Base-by-base conservation (phyloP, 176 grass and related monocot species). In the Zoysia japonica region DNA sequence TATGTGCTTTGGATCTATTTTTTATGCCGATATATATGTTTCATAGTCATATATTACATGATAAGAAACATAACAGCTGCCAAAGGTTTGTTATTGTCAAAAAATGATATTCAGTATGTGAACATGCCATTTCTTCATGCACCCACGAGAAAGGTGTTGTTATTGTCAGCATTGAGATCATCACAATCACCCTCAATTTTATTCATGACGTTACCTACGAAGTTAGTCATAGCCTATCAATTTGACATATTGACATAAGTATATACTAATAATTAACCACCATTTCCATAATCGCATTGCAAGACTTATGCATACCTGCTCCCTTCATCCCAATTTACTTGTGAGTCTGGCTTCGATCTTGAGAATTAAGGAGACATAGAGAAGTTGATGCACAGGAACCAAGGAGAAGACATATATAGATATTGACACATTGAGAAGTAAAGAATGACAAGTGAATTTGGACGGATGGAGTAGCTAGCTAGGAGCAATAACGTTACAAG, bases 171-270 rank as follows among this genome's bases (percentile, higher is more conserved):
- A 41, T 57, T 41, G 41, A 67, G 28, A 55, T 39, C 47, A 47
- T 37, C 67, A 55, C 52, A 37, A 53, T 37, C 55, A 75, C 9
- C 67, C 7, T 19, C 52, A 28, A 28, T 28, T 28, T 42, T 76
- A 72, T 13, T 15, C 28, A 67, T 79, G 76, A 66, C 63, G 46
- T 49, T 47, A 5, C 57, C 75, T 85, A 79, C 7, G 48, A 47
- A n/a, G 48, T 65, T 85, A 36, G 16, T 59, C 61, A 0, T 60
- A 60, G 17, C 74, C 43, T 63, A 49, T 59, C 28, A 59, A 3
- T 74, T 66, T 78, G 64, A 67, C 48, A 17, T 67, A 3, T 43
- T 78, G 48, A 12, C 36, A 78, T 28, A 20, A 43, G 19, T 11
- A 51, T 28, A 65, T 8, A 70, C n/a, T 49, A 19, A 64, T 65